Evolutionary conservation across 306 rosid species (phyloP).

Genomic region (Castanea mollissima): DNA sequence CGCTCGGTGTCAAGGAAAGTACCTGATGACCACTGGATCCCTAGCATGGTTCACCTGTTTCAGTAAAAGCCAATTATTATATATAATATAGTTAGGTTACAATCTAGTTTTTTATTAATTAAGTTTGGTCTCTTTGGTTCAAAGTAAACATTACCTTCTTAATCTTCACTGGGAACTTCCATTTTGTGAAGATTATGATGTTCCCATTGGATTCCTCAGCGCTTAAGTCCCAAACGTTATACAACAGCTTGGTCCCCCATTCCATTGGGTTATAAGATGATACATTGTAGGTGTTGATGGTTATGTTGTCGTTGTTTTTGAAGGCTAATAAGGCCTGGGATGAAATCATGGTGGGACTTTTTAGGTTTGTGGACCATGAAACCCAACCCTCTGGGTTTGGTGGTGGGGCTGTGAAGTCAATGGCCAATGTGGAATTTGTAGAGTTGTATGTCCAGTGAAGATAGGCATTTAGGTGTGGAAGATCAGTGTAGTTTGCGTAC

Average conservation of each 20-base stretch:
- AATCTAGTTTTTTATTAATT: no score
- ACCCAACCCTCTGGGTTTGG: slow-evolving; percentile 45
- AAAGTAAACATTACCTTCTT: background rate
- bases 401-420: slow-evolving; percentile 54
- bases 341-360: slow-evolving; percentile 47
- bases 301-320: background rate
- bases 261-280: background rate
- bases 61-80: no score
- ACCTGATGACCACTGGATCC: no score
- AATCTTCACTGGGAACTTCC: slow-evolving; percentile 41
- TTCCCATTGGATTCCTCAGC: slow-evolving; percentile 17
- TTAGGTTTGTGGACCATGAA: slow-evolving; percentile 71
- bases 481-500: slow-evolving; percentile 49
- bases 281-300: slow-evolving; percentile 37
- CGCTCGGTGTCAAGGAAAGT: no score
- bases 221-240: slow-evolving; percentile 31
- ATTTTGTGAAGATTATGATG: slow-evolving; percentile 34
- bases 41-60: slow-evolving; percentile 25
- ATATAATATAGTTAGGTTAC: no score
- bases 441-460: slow-evolving; percentile 58
- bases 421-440: slow-evolving; percentile 51
- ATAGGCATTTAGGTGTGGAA: slow-evolving; percentile 38
- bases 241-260: slow-evolving; percentile 12
- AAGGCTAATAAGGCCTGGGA: slow-evolving; percentile 54
- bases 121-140: no score